Conservation (phyloP, 345 rosid genomes). For the Hibiscus trionum region DNA sequence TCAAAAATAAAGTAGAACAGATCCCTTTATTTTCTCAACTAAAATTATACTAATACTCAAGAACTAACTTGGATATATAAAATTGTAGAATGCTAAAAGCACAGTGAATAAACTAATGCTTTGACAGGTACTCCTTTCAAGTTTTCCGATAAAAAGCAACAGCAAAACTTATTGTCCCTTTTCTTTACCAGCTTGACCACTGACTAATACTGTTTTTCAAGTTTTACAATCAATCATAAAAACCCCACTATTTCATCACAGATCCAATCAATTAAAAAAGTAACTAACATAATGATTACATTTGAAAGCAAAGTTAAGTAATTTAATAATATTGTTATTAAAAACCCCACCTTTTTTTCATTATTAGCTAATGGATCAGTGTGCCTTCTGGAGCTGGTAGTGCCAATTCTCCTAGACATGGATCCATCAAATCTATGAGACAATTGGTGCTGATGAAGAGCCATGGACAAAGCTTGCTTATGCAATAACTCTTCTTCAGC, state of each 20-base stretch:
- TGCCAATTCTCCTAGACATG: slow-evolving; percentile 85
- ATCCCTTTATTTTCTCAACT: slow-evolving; percentile 15
- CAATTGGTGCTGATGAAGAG: slow-evolving; percentile 73
- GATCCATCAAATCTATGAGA: slow-evolving; percentile 97
- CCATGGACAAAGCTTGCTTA: slow-evolving; percentile 91
- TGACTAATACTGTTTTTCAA: slow-evolving; percentile 6
- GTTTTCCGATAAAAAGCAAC: slow-evolving; percentile 8
- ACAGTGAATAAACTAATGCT: background rate
- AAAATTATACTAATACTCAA: background rate
- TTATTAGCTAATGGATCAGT: slow-evolving; percentile 54
- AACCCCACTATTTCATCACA: slow-evolving; percentile 10
- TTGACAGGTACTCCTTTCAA: slow-evolving; percentile 16
- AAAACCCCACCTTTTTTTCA: slow-evolving; percentile 53
- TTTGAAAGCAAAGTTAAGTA: background rate
- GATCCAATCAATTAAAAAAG: slow-evolving; percentile 22
- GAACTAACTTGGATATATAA: background rate
- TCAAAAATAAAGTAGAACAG: slow-evolving; percentile 9
- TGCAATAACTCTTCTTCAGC: slow-evolving; percentile 86
- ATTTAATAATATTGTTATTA: background rate
- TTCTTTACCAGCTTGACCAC: slow-evolving; percentile 3
- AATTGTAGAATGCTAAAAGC: slow-evolving; percentile 7
- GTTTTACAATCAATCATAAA: background rate
- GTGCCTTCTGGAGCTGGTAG: slow-evolving; percentile 68
- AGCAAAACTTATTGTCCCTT: background rate
- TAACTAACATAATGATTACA: background rate